Percentiles rank a stretch among this genome's conserved stretches.
Conservation (phyloP, 2,329 filamentous ascomycete species). For the Xylaria sp. region DNA sequence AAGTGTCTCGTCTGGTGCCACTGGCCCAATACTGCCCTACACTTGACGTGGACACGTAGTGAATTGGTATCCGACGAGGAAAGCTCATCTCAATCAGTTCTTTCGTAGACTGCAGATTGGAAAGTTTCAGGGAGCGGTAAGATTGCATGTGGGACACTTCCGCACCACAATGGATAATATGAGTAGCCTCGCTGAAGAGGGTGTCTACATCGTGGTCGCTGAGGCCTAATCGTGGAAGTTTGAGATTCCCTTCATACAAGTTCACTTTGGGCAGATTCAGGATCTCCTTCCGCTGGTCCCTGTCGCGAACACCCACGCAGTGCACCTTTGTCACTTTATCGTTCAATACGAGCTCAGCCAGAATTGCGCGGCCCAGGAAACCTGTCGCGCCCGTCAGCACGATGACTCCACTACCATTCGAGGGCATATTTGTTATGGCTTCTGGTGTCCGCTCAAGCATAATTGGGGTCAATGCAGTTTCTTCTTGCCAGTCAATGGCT, state of each 20-base stretch:
- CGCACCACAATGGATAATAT: neutral
- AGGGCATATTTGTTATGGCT: neutral
- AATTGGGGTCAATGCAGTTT: constrained; percentile 16
- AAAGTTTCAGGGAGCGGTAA: neutral
- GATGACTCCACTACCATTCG: constrained; percentile 19
- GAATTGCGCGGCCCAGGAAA: constrained; percentile 14
- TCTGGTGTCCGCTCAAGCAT: neutral
- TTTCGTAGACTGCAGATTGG: neutral
- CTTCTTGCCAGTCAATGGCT: constrained; percentile 25
- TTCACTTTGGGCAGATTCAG: neutral
- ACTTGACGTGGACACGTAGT: neutral
- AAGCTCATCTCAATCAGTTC: neutral
- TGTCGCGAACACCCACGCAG: neutral
- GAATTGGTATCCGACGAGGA: neutral
- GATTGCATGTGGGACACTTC: neutral
- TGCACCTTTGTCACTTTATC: neutral
- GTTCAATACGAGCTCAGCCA: neutral
- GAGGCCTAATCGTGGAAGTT: neutral
- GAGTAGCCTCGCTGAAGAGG: neutral
- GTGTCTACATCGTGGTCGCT: neutral
- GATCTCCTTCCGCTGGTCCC: neutral
- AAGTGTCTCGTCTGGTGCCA: too few relatives aligned
- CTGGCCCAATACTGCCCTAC: too few relatives aligned
- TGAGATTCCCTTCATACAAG: neutral
- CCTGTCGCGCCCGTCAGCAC: constrained; percentile 31